Conservation (phyloP, 2,329 filamentous ascomycete species). For the Pestalotiopsis sp. region DNA sequence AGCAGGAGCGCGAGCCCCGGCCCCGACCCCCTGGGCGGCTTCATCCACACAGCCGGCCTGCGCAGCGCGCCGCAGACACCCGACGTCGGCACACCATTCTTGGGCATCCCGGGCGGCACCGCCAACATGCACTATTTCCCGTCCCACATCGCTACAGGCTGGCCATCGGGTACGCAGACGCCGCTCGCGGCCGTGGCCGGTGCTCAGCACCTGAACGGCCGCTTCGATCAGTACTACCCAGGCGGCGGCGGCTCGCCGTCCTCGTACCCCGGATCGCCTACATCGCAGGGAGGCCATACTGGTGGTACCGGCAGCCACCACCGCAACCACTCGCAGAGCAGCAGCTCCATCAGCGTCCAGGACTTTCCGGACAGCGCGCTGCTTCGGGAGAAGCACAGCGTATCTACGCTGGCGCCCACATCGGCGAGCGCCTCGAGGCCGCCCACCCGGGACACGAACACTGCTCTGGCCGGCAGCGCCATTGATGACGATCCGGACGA, state of each 20-base stretch:
- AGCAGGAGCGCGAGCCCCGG: slow-evolving; percentile 18
- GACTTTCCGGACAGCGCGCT: slow-evolving; percentile 34
- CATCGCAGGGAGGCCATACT: slow-evolving; percentile 13
- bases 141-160: slow-evolving; percentile 69
- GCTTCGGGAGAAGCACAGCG: slow-evolving; percentile 61
- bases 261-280: slow-evolving; percentile 8
- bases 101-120: slow-evolving; percentile 69
- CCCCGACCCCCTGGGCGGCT: slow-evolving; percentile 22
- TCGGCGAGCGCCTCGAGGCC: slow-evolving; percentile 56
- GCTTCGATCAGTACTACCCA: slow-evolving; percentile 34
- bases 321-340: slow-evolving; percentile 46
- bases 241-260: neutral
- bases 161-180: slow-evolving; percentile 72
- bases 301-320: slow-evolving; percentile 29
- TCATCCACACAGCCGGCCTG: slow-evolving; percentile 38
- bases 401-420: slow-evolving; percentile 62
- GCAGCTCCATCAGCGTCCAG: slow-evolving; percentile 43
- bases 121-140: slow-evolving; percentile 84
- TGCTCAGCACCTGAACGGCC: slow-evolving; percentile 60
- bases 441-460: slow-evolving; percentile 55
- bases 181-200: slow-evolving; percentile 79
- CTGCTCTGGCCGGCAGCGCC: slow-evolving; percentile 31
- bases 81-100: slow-evolving; percentile 58
- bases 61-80: slow-evolving; percentile 33
- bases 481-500: slow-evolving; percentile 24